Percentiles rank a stretch among this genome's conserved stretches.
Conservation (phyloP, 768 basidiomycete genomes). For the Pulveroboletus sp. region DNA sequence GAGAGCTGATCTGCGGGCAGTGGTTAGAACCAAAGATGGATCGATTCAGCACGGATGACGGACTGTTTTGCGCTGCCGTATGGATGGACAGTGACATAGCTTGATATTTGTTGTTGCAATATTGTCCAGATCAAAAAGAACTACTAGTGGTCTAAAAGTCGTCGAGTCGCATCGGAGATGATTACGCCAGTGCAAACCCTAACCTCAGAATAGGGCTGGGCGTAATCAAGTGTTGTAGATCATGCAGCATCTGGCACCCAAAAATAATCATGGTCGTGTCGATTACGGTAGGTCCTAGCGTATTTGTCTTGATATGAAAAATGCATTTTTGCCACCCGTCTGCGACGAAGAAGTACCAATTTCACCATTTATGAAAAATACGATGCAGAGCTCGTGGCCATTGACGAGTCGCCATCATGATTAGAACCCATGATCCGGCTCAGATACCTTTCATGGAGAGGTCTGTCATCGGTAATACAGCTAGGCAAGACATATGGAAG, state of each 20-base stretch:
- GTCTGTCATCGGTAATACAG: conserved; percentile 1
- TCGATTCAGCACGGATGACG: neutral
- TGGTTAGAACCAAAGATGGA: neutral
- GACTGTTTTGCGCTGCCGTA: conserved; percentile 67
- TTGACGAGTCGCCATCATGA: too few relatives aligned
- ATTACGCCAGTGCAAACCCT: conserved; percentile 13
- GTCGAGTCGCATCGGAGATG: conserved; percentile 4
- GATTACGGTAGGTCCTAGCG: too few relatives aligned
- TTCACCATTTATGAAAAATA: neutral
- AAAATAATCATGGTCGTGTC: too few relatives aligned
- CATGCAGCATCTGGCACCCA: too few relatives aligned
- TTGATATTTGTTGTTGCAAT: neutral
- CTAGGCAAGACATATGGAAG: neutral
- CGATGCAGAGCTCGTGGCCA: neutral
- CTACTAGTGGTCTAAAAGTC: neutral
- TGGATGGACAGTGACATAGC: conserved; percentile 50
- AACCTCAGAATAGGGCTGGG: conserved; percentile 22
- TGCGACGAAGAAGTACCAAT: neutral
- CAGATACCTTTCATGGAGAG: too few relatives aligned
- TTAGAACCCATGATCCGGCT: too few relatives aligned
- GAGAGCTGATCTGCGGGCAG: conserved; percentile 57
- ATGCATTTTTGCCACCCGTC: conserved; percentile 2
- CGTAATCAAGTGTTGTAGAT: conserved; percentile 2
- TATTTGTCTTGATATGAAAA: neutral
- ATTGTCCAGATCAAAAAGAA: neutral